Base-by-base conservation (phyloP, 1,284 basidiomycete species). In the Trichosporon sp. region DNA sequence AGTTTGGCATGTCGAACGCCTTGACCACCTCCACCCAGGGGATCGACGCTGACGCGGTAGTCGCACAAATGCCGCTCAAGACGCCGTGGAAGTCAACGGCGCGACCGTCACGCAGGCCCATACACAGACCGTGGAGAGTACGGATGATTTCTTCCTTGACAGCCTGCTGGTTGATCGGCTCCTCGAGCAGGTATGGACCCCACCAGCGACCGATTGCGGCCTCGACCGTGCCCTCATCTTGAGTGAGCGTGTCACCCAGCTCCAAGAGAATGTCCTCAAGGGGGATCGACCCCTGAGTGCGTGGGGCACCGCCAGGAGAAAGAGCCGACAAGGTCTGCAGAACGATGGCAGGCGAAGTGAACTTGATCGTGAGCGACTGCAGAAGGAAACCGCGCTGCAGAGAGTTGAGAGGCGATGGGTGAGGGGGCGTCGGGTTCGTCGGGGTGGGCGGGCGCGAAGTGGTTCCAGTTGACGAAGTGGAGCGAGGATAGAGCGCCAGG, bases 21-120 rank as follows among this genome's bases (percentile, higher is more conserved):
- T 73, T 69, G 52, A 81, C 63, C 62, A 91, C 86, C 61, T 84
- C 86, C 19, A 90, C 84, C 90, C 92, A 95, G 65, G 90, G 86
- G 65, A 94, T 80, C 37, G 83, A 82, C 36, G 83, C 82, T 74
- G 85, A 84, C 86, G 89, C 71, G 72, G 67, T 69, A n/a, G 94
- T 81, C 9, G 87, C 82, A n/a, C 86, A 87, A 21, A 92, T 85
- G 72, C 93, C 93, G 73, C 89, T 75, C 37, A 81, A 72, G 34
- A 81, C 75, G 10, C 76, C 76, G 34, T 75, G 73, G 7, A 78
- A 67, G 63, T 81, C 78, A 11, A 79, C 69, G 9, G 40, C 63
- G 34, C 77, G 69, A 87, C 71, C 76, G n/a, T 74, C 70, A 34
- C 74, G 67, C 37, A 79, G 62, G 9, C 78, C 80, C 29, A 74